phyloP scores from a whole-genome alignment of 768 basidiomycete species.

The Boletus eberwhitei region DNA sequence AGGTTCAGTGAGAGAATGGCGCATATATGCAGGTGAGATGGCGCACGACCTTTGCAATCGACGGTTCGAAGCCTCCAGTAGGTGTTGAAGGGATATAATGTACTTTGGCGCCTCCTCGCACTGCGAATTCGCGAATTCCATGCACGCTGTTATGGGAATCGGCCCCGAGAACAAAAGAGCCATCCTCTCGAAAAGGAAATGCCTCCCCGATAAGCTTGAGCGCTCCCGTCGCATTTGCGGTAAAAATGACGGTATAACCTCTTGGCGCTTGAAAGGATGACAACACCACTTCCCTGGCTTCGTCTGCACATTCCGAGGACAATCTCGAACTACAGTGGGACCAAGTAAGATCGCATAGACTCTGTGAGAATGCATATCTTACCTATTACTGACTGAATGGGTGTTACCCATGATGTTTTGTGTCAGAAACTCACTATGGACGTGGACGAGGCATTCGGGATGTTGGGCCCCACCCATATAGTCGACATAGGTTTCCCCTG shows the following conservation, averaged over 20 bases:
- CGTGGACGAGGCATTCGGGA: constrained; percentile 71
- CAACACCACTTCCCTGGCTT: constrained; percentile 70
- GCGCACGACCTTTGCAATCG: constrained; percentile 53
- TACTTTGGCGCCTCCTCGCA: constrained; percentile 49
- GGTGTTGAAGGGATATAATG: constrained; percentile 63
- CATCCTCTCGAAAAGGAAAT: constrained; percentile 62
- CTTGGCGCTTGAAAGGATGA: constrained; percentile 73
- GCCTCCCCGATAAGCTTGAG: constrained; percentile 81
- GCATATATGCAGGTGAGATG: constrained; percentile 17
- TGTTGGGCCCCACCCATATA: constrained; percentile 85
- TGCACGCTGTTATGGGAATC: constrained; percentile 87
- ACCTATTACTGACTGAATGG: constrained; percentile 82
- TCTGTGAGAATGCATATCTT: constrained; percentile 7
- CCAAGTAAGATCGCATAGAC: neutral
- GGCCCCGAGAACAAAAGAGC: constrained; percentile 61
- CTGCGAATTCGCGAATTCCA: constrained; percentile 73
- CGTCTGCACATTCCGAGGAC: constrained; percentile 60
- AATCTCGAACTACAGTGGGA: constrained; percentile 55
- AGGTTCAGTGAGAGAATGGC: constrained; percentile 1
- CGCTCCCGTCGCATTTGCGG: constrained; percentile 74
- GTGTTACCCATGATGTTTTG: constrained; percentile 74
- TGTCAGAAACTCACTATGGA: constrained; percentile 67
- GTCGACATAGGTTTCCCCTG: constrained; percentile 76
- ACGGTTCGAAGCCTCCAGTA: constrained; percentile 60
- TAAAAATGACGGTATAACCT: constrained; percentile 80